phyloP scores from a whole-genome alignment of 192 early-diverging fungal genomes.

The Linnemannia elongata region DNA sequence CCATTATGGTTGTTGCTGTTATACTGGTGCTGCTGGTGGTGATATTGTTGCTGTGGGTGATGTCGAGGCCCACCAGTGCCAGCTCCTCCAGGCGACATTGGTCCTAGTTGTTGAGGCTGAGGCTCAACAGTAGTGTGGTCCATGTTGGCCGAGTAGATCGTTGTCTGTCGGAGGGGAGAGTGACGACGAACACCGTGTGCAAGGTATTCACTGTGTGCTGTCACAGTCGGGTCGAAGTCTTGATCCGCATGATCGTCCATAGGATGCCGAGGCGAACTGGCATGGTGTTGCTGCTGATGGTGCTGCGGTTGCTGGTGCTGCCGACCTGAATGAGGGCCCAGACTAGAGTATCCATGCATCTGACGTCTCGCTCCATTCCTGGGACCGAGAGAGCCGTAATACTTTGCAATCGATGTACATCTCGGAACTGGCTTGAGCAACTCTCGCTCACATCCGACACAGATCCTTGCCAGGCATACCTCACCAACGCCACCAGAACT shows the following conservation, averaged over 20 bases:
- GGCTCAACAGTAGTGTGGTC: background rate
- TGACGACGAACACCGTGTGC: conserved; percentile 29
- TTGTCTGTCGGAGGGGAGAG: conserved; percentile 35
- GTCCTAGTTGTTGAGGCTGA: background rate
- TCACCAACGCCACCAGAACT: conserved; percentile 52
- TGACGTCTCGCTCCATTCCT: conserved; percentile 6
- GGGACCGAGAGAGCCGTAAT: conserved; percentile 38
- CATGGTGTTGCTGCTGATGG: conserved; percentile 8
- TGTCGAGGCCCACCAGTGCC: background rate
- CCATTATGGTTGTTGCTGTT: background rate
- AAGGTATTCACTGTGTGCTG: conserved; percentile 14
- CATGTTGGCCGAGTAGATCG: conserved; percentile 13
- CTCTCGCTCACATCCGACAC: conserved; percentile 54
- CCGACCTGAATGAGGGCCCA: conserved; percentile 30
- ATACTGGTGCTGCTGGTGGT: background rate
- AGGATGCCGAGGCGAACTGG: conserved; percentile 10
- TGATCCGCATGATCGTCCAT: conserved; percentile 22
- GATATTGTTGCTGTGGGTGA: conserved; percentile 6
- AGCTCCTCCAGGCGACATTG: background rate
- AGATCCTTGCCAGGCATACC: conserved; percentile 50
- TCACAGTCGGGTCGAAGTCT: conserved; percentile 5
- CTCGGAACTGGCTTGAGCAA: conserved; percentile 43
- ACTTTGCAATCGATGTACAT: conserved; percentile 50
- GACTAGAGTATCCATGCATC: conserved; percentile 28
- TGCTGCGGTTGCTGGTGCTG: conserved; percentile 14